Percentiles rank a stretch among this genome's conserved stretches.
Conservation (phyloP, 2,329 filamentous ascomycete genomes). For the Pyrenochaeta sp. region DNA sequence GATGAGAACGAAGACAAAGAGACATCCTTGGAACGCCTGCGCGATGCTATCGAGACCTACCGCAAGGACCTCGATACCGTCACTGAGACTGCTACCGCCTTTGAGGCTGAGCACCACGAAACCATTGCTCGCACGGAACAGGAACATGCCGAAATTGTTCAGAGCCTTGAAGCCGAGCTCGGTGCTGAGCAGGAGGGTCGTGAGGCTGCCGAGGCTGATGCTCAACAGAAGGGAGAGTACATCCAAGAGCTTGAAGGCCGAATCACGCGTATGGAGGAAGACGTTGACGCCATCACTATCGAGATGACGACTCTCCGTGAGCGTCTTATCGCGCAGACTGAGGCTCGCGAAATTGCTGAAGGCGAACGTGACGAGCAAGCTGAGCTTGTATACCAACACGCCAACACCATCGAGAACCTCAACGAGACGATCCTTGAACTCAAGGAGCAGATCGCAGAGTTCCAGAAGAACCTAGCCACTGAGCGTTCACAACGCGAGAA, state of each 20-base stretch:
- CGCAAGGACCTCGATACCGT: slow-evolving; percentile 50
- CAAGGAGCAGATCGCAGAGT: slow-evolving; percentile 48
- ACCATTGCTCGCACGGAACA: slow-evolving; percentile 50
- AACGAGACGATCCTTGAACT: slow-evolving; percentile 49
- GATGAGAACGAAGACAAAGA: slow-evolving; percentile 45
- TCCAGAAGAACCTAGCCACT: slow-evolving; percentile 49
- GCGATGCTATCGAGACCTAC: slow-evolving; percentile 50
- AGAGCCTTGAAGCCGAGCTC: slow-evolving; percentile 49
- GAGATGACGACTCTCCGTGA: slow-evolving; percentile 46
- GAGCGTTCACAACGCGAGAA: slow-evolving; percentile 55
- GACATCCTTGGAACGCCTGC: slow-evolving; percentile 48
- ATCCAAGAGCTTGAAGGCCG: slow-evolving; percentile 52
- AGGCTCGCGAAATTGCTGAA: slow-evolving; percentile 45
- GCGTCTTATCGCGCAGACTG: slow-evolving; percentile 45
- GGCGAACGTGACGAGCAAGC: slow-evolving; percentile 49
- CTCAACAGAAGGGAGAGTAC: slow-evolving; percentile 47
- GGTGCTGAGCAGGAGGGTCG: slow-evolving; percentile 49
- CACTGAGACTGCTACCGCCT: slow-evolving; percentile 46
- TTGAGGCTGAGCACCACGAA: slow-evolving; percentile 51
- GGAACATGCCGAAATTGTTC: slow-evolving; percentile 48
- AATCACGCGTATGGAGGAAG: slow-evolving; percentile 47
- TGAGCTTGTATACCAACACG: slow-evolving; percentile 45
- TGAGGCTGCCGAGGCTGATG: slow-evolving; percentile 50
- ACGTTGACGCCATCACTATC: slow-evolving; percentile 43
- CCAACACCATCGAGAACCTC: slow-evolving; percentile 43